phyloP scores from a whole-genome alignment of 768 basidiomycete species.

The Suillus paluster region DNA sequence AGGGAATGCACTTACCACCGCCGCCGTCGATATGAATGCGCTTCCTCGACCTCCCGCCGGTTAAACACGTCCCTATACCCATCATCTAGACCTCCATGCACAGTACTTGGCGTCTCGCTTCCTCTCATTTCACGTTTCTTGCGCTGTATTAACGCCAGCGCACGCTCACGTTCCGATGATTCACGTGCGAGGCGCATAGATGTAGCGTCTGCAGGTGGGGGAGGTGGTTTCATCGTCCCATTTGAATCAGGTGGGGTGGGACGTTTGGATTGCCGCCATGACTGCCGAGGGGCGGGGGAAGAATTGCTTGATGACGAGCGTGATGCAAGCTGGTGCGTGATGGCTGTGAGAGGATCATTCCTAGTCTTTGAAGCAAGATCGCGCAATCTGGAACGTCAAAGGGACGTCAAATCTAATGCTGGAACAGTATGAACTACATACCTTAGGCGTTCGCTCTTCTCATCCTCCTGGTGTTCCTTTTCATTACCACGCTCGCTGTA shows the following conservation, averaged over 20 bases:
- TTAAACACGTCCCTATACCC: slow-evolving; percentile 78
- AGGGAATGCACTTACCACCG: slow-evolving; percentile 25
- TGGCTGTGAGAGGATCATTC: slow-evolving; percentile 76
- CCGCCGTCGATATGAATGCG: slow-evolving; percentile 52
- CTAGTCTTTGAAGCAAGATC: slow-evolving; percentile 65
- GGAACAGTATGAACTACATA: slow-evolving; percentile 18
- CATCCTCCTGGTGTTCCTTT: slow-evolving; percentile 30
- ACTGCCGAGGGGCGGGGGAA: slow-evolving; percentile 22
- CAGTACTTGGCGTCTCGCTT: slow-evolving; percentile 73
- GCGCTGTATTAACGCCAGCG: slow-evolving; percentile 68
- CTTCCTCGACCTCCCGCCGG: slow-evolving; percentile 70
- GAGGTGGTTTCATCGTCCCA: slow-evolving; percentile 11
- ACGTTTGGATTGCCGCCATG: slow-evolving; percentile 24
- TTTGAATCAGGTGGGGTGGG: slow-evolving; percentile 15
- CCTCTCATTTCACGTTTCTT: slow-evolving; percentile 68
- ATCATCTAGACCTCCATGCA: slow-evolving; percentile 48
- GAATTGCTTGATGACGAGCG: slow-evolving; percentile 33
- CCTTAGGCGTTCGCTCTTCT: slow-evolving; percentile 39
- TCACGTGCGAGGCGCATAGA: slow-evolving; percentile 71
- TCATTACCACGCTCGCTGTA: slow-evolving; percentile 46
- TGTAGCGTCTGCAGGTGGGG: slow-evolving; percentile 37
- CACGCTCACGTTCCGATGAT: slow-evolving; percentile 74
- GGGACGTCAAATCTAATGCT: background rate
- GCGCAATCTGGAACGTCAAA: slow-evolving; percentile 49
- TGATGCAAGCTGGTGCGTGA: slow-evolving; percentile 65